A percentile compares a stretch with the other conserved stretches of the same genome.
Evolutionary conservation across 495 filamentous ascomycete genomes (phyloP).

Genomic region (Aspergillus nanangensis): DNA sequence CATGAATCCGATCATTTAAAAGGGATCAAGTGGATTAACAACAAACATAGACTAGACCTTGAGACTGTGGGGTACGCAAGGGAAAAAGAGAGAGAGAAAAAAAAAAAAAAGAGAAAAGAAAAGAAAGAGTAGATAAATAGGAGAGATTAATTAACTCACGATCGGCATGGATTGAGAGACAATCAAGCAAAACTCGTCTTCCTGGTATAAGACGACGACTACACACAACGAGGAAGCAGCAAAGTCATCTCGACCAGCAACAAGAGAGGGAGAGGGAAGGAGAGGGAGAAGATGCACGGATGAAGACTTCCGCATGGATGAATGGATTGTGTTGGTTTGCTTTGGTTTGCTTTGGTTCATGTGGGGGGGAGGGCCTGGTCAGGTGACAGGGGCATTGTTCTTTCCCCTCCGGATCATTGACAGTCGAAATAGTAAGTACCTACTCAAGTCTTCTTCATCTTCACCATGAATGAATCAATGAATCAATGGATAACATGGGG

Average conservation of each 20-base stretch:
- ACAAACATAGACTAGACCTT: constrained; percentile 1
- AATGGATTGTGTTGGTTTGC: constrained; percentile 2
- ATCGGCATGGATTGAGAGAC: constrained; percentile 30
- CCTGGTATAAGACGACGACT: no score
- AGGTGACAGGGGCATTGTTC: not conserved
- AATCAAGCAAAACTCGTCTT: constrained; percentile 17
- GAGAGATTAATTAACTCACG: constrained; percentile 28
- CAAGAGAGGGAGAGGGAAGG: not conserved
- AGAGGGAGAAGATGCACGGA: constrained; percentile 1
- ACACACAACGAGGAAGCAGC: no score
- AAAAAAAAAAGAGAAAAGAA: constrained; percentile 7
- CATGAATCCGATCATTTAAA: not conserved
- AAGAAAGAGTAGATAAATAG: constrained; percentile 4
- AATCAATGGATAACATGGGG: no score
- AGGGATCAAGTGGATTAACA: constrained; percentile 1
- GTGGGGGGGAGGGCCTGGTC: not conserved
- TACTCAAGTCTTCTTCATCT: no score
- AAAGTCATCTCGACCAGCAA: no score
- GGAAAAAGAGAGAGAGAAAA: not conserved
- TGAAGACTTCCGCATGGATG: constrained; percentile 4
- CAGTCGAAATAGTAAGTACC: no score
- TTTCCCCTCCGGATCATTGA: no score
- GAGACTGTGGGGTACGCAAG: constrained; percentile 12
- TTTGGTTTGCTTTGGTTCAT: constrained; percentile 1
- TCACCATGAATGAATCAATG: no score